Percentiles rank a stretch among this genome's conserved stretches.
These are phyloP conservation scores for Ophiocytium majus DNA, from an alignment of 352 stramenopile genomes.

Conservation along the genomic window DNA sequence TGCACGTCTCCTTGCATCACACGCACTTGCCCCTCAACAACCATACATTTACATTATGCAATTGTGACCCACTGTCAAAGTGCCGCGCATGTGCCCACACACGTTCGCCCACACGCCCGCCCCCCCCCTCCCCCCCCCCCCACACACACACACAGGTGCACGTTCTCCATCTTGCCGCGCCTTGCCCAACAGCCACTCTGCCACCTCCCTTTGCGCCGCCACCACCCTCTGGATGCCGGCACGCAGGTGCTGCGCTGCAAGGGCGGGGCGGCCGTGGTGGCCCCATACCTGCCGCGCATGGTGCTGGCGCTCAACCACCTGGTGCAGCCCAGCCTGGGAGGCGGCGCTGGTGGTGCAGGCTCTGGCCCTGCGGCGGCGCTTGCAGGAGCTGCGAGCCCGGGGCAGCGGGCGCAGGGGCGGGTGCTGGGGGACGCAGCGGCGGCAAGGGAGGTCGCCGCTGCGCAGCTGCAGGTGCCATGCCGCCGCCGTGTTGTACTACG, in stretches of 20 bases:
- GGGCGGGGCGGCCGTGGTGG: neutral
- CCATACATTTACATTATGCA: too few species aligned
- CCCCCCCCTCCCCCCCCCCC: too few species aligned
- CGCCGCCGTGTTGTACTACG: neutral
- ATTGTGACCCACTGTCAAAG: too few species aligned
- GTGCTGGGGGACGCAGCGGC: too few species aligned
- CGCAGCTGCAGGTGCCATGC: neutral
- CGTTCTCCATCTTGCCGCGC: too few species aligned
- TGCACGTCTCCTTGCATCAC: too few species aligned
- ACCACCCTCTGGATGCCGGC: too few species aligned
- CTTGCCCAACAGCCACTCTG: neutral
- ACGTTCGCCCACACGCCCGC: too few species aligned
- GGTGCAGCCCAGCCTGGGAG: neutral
- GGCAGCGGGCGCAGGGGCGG: too few species aligned
- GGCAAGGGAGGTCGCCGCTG: neutral
- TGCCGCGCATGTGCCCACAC: too few species aligned
- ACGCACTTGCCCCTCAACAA: too few species aligned
- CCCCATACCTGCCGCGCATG: neutral
- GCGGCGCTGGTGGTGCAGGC: neutral
- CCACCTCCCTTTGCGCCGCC: neutral
- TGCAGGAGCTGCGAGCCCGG: neutral
- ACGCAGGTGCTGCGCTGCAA: neutral
- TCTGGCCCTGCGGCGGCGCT: neutral
- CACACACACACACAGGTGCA: too few species aligned
- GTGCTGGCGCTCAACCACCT: neutral